Evolutionary conservation across 148 eudicot species (phyloP).

Genomic region (Chenopodium suecicum): DNA sequence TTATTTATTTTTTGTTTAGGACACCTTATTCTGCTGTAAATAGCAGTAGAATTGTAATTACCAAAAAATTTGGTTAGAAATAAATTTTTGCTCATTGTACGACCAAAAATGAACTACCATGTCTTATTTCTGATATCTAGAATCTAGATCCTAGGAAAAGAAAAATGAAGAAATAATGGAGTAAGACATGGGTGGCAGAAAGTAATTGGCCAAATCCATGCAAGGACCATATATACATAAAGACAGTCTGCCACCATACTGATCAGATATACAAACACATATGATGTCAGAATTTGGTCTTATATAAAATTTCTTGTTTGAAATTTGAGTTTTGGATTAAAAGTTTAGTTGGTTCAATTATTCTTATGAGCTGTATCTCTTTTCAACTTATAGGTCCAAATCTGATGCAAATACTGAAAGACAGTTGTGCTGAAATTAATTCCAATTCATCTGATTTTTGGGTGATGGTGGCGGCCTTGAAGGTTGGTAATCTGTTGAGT

Average conservation of each 20-base stretch:
- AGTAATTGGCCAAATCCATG: not conserved
- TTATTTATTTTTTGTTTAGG: no score
- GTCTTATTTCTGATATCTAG: not conserved
- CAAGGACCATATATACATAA: not conserved
- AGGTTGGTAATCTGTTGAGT: conserved; percentile 46
- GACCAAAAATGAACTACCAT: not conserved
- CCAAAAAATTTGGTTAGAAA: no score
- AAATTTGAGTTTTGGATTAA: not conserved
- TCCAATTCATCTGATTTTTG: conserved; percentile 79
- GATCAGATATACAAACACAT: not conserved
- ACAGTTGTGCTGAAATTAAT: conserved; percentile 70
- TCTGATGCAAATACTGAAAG: conserved; percentile 61
- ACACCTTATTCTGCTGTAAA: no score
- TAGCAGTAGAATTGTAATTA: no score
- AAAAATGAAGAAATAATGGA: not conserved
- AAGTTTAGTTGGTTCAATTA: not conserved
- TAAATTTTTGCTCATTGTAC: not conserved
- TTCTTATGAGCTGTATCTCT: not conserved
- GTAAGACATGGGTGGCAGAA: not conserved
- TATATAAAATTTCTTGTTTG: not conserved
- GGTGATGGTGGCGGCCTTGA: conserved; percentile 95
- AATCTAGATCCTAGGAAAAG: not conserved
- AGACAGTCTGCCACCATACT: not conserved
- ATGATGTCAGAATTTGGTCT: not conserved
- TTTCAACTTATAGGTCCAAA: conserved; percentile 49